These are phyloP conservation scores for Mrakia gelida DNA, from an alignment of 768 basidiomycete species.

Conservation along the genomic window DNA sequence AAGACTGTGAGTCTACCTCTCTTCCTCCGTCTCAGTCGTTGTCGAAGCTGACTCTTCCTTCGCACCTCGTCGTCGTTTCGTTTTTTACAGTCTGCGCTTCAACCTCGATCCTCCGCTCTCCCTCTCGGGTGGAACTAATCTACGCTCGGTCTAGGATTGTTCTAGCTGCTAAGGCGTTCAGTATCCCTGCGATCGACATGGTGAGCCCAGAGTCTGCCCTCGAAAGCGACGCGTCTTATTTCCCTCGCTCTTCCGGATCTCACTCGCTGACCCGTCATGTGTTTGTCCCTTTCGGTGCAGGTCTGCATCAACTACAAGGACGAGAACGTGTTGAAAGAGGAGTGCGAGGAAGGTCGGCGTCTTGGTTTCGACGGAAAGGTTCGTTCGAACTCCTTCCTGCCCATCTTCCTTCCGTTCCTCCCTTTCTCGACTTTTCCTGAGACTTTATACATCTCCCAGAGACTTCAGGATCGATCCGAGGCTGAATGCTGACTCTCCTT, in stretches of 20 bases:
- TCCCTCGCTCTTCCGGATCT: neutral
- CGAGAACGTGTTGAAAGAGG: slow-evolving; percentile 59
- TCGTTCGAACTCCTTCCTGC: neutral
- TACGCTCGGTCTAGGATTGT: slow-evolving; percentile 79
- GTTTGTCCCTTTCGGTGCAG: slow-evolving; percentile 51
- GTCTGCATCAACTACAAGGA: slow-evolving; percentile 87
- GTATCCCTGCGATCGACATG: slow-evolving; percentile 85
- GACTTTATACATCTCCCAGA: too few relatives aligned
- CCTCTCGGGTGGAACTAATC: slow-evolving; percentile 68
- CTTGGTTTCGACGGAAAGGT: slow-evolving; percentile 93
- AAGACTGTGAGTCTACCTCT: slow-evolving; percentile 64
- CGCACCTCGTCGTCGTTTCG: neutral
- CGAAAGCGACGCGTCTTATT: neutral
- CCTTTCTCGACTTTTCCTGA: too few relatives aligned
- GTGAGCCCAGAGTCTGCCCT: slow-evolving; percentile 45
- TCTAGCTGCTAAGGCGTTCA: slow-evolving; percentile 74
- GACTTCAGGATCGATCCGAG: too few relatives aligned
- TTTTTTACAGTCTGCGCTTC: slow-evolving; percentile 74
- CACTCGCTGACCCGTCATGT: too few relatives aligned
- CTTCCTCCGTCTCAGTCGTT: neutral
- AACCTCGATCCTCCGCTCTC: slow-evolving; percentile 71
- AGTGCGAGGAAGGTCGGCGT: slow-evolving; percentile 70
- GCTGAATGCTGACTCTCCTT: neutral
- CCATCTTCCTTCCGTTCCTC: neutral
- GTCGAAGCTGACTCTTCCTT: neutral